Evolutionary conservation across 2,329 filamentous ascomycete genomes (phyloP).

Genomic region (Leptographium flavum): DNA sequence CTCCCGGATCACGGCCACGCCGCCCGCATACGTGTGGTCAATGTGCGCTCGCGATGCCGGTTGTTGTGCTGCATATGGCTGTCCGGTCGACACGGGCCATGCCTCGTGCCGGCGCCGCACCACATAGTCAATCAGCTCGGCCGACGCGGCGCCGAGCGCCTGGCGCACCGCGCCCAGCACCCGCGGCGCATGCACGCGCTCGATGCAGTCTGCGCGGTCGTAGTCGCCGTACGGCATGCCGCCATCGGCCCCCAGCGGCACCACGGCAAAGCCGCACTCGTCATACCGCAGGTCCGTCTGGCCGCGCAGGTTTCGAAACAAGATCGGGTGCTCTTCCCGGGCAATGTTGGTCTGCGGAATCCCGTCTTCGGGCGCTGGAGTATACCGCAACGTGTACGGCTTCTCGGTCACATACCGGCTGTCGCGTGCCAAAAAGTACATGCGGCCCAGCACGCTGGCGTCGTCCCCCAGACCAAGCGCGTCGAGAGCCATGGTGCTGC

Average conservation of each 20-base stretch:
- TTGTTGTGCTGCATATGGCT: slow-evolving; percentile 8
- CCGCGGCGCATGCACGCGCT: slow-evolving; percentile 4
- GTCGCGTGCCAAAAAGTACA: slow-evolving; percentile 9
- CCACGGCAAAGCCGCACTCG: slow-evolving; percentile 7
- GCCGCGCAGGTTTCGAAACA: slow-evolving; percentile 5
- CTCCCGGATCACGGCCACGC: slow-evolving; percentile 42
- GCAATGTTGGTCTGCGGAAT: slow-evolving; percentile 10
- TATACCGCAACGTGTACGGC: slow-evolving; percentile 10
- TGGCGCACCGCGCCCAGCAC: slow-evolving; percentile 6
- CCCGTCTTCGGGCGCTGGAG: slow-evolving; percentile 5
- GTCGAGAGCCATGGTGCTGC: too few species aligned
- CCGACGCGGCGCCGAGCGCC: slow-evolving; percentile 6
- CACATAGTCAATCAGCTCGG: slow-evolving; percentile 11
- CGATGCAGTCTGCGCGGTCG: slow-evolving; percentile 1
- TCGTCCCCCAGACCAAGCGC: not conserved
- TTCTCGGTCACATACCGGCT: slow-evolving; percentile 8
- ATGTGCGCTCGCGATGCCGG: slow-evolving; percentile 10
- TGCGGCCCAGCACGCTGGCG: slow-evolving; percentile 2
- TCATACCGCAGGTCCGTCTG: slow-evolving; percentile 5
- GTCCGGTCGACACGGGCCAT: slow-evolving; percentile 9
- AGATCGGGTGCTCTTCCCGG: slow-evolving; percentile 6
- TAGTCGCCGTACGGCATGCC: slow-evolving; percentile 4
- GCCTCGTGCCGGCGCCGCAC: slow-evolving; percentile 9
- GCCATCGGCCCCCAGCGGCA: not conserved
- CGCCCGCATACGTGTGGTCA: slow-evolving; percentile 19